Evolutionary conservation across 768 basidiomycete species (phyloP).

Genomic region (Auriscalpium vulgare): DNA sequence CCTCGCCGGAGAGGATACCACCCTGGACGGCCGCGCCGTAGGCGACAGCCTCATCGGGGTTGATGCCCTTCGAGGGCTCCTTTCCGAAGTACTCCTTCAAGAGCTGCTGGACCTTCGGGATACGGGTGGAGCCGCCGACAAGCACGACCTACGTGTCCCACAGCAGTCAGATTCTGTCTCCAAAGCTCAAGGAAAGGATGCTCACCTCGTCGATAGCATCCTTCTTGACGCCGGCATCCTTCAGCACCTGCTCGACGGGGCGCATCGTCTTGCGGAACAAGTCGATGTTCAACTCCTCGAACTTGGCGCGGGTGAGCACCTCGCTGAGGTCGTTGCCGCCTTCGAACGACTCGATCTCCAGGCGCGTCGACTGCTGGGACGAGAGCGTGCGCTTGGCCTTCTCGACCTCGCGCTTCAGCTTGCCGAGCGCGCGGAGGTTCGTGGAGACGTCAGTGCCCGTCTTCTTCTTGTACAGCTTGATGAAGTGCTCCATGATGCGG

Average conservation of each 20-base stretch:
- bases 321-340: constrained; percentile 96
- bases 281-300: constrained; percentile 98
- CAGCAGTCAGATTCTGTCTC: background rate
- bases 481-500: constrained; percentile 44
- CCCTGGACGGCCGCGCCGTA: constrained; percentile 99
- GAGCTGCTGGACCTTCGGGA: constrained; percentile 98
- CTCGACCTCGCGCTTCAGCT: constrained; percentile 37
- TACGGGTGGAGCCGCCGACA: constrained; percentile 97
- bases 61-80: constrained; percentile 97
- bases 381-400: constrained; percentile 65
- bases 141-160: constrained; percentile 55
- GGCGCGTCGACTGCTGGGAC: constrained; percentile 85
- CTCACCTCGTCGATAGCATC: constrained; percentile 85
- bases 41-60: constrained; percentile 98
- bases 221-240: constrained; percentile 98
- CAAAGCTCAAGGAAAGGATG: background rate
- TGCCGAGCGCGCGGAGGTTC: constrained; percentile 45
- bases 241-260: constrained; percentile 97
- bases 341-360: constrained; percentile 96
- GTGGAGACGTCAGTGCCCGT: constrained; percentile 39
- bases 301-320: constrained; percentile 95
- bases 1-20: constrained; percentile 94
- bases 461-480: constrained; percentile 49
- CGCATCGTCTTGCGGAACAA: constrained; percentile 99
- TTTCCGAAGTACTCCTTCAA: constrained; percentile 96